Evolutionary conservation across 164 flowering plant species (phyloP).

Genomic region (Brasenia schreberi): DNA sequence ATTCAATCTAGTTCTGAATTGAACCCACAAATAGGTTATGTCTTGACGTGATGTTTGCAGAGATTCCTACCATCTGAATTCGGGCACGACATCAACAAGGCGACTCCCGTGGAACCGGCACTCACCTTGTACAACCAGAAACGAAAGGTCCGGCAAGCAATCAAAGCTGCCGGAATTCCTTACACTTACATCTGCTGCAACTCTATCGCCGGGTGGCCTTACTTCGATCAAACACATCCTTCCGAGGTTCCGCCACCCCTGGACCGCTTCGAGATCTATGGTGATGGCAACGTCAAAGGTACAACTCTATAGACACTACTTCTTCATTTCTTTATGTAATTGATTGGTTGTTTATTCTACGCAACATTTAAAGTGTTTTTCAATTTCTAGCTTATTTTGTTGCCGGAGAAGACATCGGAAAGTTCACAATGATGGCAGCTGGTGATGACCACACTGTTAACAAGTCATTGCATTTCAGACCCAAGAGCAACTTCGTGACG

Average conservation of each 20-base stretch:
- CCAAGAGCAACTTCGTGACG: constrained; percentile 26
- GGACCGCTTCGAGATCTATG: constrained; percentile 58
- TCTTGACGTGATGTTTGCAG: constrained; percentile 15
- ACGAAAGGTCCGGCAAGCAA: constrained; percentile 26
- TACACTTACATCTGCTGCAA: constrained; percentile 68
- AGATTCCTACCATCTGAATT: constrained; percentile 73
- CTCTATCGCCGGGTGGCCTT: constrained; percentile 75
- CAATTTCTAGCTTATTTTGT: constrained; percentile 48
- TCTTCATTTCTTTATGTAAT: background rate
- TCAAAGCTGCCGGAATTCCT: constrained; percentile 34
- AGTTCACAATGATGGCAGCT: constrained; percentile 35
- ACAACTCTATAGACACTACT: background rate
- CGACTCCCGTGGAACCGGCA: constrained; percentile 67
- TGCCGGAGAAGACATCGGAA: constrained; percentile 59
- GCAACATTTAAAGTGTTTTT: background rate
- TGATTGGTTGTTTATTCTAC: background rate
- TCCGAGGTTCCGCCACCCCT: constrained; percentile 51
- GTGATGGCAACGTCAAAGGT: constrained; percentile 73
- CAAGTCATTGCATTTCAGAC: constrained; percentile 49
- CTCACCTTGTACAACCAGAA: constrained; percentile 47
- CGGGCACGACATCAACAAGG: constrained; percentile 62
- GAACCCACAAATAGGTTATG: background rate
- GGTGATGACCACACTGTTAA: constrained; percentile 38
- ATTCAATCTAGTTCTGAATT: too few relatives aligned
- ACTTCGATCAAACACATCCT: constrained; percentile 57